phyloP scores from a whole-genome alignment of 257 asterid species.

The Fraxinus excelsior region DNA sequence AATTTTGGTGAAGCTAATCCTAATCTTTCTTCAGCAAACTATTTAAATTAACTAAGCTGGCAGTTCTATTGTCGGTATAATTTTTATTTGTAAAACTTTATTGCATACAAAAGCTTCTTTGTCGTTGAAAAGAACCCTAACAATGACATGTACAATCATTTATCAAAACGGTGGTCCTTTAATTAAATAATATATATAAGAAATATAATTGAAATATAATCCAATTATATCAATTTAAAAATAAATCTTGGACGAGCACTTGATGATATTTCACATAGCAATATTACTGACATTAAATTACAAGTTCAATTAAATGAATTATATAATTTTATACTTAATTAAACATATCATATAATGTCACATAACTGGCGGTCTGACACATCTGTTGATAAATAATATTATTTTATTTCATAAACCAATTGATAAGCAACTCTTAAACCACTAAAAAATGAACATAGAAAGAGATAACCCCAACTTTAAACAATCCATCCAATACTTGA shows the following conservation, averaged over 20 bases:
- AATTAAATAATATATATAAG: background rate
- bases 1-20: constrained; percentile 11
- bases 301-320: no score
- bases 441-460: background rate
- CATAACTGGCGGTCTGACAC: no score
- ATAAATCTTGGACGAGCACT: background rate
- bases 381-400: no score
- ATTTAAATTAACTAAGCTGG: background rate
- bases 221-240: no score
- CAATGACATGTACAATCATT: background rate
- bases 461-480: background rate
- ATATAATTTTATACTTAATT: no score
- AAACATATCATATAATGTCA: no score
- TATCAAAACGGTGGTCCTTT: background rate
- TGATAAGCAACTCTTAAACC: background rate
- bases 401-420: no score
- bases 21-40: constrained; percentile 8
- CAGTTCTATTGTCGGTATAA: background rate
- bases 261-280: background rate
- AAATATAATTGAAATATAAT: no score
- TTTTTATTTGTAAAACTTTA: background rate
- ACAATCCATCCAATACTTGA: no score
- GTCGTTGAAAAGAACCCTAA: background rate
- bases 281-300: no score
- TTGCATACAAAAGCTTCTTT: background rate